Conservation (phyloP, 768 basidiomycete genomes). For the Podaxis sp. region DNA sequence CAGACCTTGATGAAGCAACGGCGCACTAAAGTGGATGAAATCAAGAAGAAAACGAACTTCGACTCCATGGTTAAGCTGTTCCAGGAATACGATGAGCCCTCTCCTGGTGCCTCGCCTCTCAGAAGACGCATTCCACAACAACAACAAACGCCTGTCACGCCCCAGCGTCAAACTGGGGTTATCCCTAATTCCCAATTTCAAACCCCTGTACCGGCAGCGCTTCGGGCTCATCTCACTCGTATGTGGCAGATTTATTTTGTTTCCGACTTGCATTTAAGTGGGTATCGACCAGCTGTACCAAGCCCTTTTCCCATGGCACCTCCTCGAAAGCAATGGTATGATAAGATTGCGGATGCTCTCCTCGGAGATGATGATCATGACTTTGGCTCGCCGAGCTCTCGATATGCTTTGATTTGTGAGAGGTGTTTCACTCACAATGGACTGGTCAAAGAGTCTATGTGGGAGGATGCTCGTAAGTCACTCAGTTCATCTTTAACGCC, state of each 20-base stretch:
- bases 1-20: constrained; percentile 74
- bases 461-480: constrained; percentile 78
- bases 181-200: constrained; percentile 22
- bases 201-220: constrained; percentile 23
- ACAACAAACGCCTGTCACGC: constrained; percentile 31
- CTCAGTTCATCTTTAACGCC: background rate
- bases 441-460: constrained; percentile 77
- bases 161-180: constrained; percentile 28
- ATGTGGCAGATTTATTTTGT: constrained; percentile 14
- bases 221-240: constrained; percentile 31
- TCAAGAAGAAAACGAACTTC: constrained; percentile 98
- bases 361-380: constrained; percentile 72
- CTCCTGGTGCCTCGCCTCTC: constrained; percentile 39
- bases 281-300: constrained; percentile 22
- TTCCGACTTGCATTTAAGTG: constrained; percentile 9
- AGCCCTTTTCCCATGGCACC: constrained; percentile 39
- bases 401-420: constrained; percentile 87
- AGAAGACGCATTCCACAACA: constrained; percentile 38
- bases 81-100: constrained; percentile 80
- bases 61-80: constrained; percentile 89
- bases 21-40: constrained; percentile 85
- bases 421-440: constrained; percentile 90
- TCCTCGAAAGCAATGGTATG: constrained; percentile 79
- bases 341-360: constrained; percentile 84
- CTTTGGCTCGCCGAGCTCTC: constrained; percentile 43